Percentiles rank a stretch among this genome's conserved stretches.
Conservation (phyloP, 2,329 filamentous ascomycete species). For the Aspergillus ruber region DNA sequence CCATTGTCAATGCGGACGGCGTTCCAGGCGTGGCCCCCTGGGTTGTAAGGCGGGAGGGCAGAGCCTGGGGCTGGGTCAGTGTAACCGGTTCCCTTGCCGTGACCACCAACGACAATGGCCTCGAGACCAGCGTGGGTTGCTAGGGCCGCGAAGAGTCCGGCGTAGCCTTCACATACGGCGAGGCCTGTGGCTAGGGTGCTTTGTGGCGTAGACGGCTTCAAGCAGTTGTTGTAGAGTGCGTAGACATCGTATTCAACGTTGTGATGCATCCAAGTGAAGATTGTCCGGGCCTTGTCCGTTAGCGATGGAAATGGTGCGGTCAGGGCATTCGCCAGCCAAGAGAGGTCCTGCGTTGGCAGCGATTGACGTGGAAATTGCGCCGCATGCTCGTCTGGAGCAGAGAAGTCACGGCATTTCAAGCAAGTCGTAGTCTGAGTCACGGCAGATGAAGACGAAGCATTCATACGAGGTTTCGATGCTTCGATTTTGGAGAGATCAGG, state of each 20-base stretch:
- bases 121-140: conserved; percentile 75
- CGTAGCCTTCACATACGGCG: conserved; percentile 90
- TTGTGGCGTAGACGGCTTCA: conserved; percentile 62
- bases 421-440: conserved; percentile 44
- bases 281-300: conserved; percentile 85
- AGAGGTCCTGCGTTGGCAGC: conserved; percentile 62
- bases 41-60: conserved; percentile 56
- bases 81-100: conserved; percentile 83
- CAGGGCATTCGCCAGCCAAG: conserved; percentile 69
- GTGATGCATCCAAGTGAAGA: conserved; percentile 94
- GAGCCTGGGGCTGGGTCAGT: conserved; percentile 56
- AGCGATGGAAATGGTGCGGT: conserved; percentile 71
- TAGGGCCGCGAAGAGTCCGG: conserved; percentile 70
- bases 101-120: conserved; percentile 65
- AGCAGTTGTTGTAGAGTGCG: conserved; percentile 66
- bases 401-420: conserved; percentile 81
- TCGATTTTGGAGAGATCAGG: conserved; percentile 54
- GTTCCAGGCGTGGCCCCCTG: conserved; percentile 78
- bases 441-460: conserved; percentile 14
- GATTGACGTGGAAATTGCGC: conserved; percentile 66
- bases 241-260: conserved; percentile 81
- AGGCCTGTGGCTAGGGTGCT: conserved; percentile 69
- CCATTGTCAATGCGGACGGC: conserved; percentile 80
- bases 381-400: conserved; percentile 69
- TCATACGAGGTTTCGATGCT: conserved; percentile 45